Evolutionary conservation across 805 yeast genomes (phyloP).

Genomic region (Vanderwaltozyma verrucispora): DNA sequence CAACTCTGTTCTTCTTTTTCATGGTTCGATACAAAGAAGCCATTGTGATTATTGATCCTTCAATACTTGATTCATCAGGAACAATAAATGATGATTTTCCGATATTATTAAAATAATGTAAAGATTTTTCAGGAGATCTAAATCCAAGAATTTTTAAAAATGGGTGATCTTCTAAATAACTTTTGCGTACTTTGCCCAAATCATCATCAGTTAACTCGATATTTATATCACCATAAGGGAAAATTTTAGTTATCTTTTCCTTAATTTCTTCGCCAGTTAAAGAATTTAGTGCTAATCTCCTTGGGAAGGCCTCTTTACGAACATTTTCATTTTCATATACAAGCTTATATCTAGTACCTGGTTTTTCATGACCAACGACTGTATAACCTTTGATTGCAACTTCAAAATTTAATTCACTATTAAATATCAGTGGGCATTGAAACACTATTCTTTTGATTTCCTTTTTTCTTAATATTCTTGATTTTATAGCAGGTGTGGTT

Average conservation of each 20-base stretch:
- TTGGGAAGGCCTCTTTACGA: constrained; percentile 42
- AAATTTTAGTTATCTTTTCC: constrained; percentile 30
- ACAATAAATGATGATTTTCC: constrained; percentile 52
- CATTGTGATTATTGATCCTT: constrained; percentile 59
- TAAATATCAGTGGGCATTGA: constrained; percentile 48
- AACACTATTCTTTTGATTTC: constrained; percentile 57
- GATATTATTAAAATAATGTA: constrained; percentile 42
- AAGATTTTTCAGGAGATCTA: constrained; percentile 33
- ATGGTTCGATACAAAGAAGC: constrained; percentile 57
- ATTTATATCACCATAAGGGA: constrained; percentile 38
- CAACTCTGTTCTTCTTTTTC: constrained; percentile 41
- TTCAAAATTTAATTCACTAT: constrained; percentile 35
- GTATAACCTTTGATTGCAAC: constrained; percentile 67
- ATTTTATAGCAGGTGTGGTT: constrained; percentile 33
- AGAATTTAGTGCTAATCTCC: constrained; percentile 31
- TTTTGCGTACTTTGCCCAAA: constrained; percentile 25
- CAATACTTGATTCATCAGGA: constrained; percentile 49
- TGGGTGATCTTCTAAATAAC: constrained; percentile 32
- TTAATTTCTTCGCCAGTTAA: constrained; percentile 36
- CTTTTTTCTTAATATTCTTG: constrained; percentile 42
- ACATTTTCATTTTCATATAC: constrained; percentile 46
- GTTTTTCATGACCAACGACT: constrained; percentile 44
- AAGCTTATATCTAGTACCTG: constrained; percentile 36
- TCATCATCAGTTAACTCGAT: constrained; percentile 33
- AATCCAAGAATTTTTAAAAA: constrained; percentile 62